Conservation (phyloP, 169 alveolate genomes). For the Perkinsus chesapeaki region DNA sequence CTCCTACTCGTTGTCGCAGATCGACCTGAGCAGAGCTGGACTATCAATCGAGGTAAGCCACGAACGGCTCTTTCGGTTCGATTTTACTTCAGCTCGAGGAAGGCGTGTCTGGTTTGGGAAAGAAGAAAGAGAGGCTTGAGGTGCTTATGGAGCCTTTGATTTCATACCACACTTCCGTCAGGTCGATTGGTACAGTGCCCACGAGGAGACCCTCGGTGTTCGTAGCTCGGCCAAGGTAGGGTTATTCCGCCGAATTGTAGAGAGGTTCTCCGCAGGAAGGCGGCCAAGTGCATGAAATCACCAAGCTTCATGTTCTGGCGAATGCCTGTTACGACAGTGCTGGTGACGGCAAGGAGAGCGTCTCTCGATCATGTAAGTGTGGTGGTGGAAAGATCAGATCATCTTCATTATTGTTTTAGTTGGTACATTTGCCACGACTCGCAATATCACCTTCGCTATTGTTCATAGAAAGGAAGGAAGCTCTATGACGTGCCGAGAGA, state of each 20-base stretch:
- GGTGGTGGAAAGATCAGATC: too few species aligned
- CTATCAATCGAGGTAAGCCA: neutral
- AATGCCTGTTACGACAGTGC: neutral
- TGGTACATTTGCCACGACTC: neutral
- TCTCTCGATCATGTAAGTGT: neutral
- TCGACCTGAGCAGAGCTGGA: neutral
- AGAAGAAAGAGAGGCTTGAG: neutral
- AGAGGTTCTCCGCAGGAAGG: neutral
- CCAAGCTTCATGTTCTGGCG: neutral
- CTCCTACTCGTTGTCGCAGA: neutral
- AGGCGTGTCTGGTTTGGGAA: neutral
- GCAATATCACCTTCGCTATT: neutral
- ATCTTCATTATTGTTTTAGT: neutral
- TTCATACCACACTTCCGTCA: neutral
- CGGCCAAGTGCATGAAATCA: neutral
- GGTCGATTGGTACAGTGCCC: neutral
- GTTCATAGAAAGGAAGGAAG: neutral
- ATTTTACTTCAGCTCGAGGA: neutral
- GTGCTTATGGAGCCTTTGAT: neutral
- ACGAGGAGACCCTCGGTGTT: neutral
- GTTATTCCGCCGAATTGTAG: neutral
- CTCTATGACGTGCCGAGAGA: neutral
- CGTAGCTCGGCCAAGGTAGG: neutral
- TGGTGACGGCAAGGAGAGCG: neutral
- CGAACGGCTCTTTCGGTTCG: neutral